Percentiles rank a stretch among this genome's conserved stretches.
phyloP scores from a whole-genome alignment of 495 filamentous ascomycete species.

The Lasiosphaeris hirsuta region DNA sequence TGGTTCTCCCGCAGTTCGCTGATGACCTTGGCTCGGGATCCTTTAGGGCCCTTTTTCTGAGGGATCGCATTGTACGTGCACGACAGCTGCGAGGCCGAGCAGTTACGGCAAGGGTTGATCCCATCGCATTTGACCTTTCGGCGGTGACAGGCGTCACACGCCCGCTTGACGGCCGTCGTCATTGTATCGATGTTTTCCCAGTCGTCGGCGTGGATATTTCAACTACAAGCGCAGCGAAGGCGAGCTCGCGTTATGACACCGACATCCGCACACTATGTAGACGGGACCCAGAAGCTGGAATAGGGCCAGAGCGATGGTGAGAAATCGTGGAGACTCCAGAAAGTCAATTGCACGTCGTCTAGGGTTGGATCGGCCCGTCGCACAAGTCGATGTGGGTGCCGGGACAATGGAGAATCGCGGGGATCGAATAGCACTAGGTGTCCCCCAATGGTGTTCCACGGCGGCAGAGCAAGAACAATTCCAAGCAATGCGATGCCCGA shows the following conservation, averaged over 20 bases:
- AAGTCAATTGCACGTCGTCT: conserved; percentile 25
- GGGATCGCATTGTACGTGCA: conserved; percentile 84
- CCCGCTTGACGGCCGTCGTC: conserved; percentile 60
- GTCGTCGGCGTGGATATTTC: conserved; percentile 7
- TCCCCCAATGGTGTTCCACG: not conserved
- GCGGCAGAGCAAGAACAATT: not conserved
- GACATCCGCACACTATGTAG: conserved; percentile 26
- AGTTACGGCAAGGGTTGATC: conserved; percentile 69
- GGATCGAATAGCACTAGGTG: conserved; percentile 2
- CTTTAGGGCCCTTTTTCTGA: conserved; percentile 84
- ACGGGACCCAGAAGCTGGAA: conserved; percentile 18
- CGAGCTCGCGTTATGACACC: conserved; percentile 19
- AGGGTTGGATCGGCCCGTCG: conserved; percentile 35
- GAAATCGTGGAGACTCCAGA: conserved; percentile 34
- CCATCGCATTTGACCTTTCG: conserved; percentile 80
- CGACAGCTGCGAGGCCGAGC: conserved; percentile 59
- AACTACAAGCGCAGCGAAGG: conserved; percentile 21
- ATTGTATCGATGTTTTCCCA: conserved; percentile 27
- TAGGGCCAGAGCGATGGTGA: conserved; percentile 19
- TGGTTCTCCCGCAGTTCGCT: conserved; percentile 69
- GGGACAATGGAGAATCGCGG: conserved; percentile 12
- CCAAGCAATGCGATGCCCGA: not conserved
- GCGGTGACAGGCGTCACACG: conserved; percentile 79
- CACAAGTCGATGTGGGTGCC: conserved; percentile 20
- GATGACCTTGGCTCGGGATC: conserved; percentile 77